Evolutionary conservation across 768 basidiomycete genomes (phyloP), one percentile per base, ranked within the genome.

Genomic region (Lactarius sanguifluus): DNA sequence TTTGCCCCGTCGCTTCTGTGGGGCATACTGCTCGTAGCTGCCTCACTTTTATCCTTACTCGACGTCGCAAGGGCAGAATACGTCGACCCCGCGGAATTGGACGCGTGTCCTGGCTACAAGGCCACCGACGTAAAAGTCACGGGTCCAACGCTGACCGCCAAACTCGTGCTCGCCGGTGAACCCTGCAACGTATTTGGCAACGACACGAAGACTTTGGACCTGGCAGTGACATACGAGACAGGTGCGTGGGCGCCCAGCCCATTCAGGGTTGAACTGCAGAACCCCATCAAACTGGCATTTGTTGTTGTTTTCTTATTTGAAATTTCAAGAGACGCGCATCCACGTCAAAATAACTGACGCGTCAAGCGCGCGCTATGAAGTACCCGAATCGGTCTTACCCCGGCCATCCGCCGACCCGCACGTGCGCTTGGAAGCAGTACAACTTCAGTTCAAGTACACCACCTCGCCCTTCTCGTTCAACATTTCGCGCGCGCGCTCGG

Each of bases 331-430:
- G 6, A 79, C 81, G 34, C 84, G 88, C 28, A 83, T 89, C 25
- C 87, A 88, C 66, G 73, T 89, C 66, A 88, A 88, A 73, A 85
- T 89, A 60, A 81, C 79, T 0, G 87, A 89, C 68, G 72, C 84
- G 0, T 70, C 79, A 0, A 72, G 74, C 8, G 56, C 74, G 2
- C 85, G 87, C 28, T 90, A 85, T 68, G 86, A 89, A 72, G 85
- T 90, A 0, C 88, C 89, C 8, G 82, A 83, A 15, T 80, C 80
- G 0, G 83, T 89, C 30, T 73, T 90, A 50, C 85, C 86, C 13
- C 81, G 85, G 0, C 88, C 88, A 0, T 71, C 75, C 12, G 64
- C 75, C 32, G 67, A 77, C 30, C 61, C 71, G 3, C 61, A 70
- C 16, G 73, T 76, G 36, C 71, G 75, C 10, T 70, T 79, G 0